Conservation (phyloP, 139 green algal species). For the Chlorella sorokiniana region DNA sequence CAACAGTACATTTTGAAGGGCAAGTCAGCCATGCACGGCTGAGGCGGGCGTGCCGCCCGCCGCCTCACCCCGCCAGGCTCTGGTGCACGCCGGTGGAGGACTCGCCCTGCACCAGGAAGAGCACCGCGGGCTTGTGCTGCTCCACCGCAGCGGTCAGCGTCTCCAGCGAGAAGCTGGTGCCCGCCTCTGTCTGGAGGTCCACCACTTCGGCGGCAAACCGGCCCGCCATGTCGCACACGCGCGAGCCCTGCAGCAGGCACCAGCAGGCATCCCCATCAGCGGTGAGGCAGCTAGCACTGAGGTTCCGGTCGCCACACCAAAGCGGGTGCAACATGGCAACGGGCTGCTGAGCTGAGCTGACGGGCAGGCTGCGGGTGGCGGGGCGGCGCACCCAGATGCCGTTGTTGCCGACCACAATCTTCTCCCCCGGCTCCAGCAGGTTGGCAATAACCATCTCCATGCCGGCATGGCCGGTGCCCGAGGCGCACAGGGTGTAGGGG, state of each 20-base stretch:
- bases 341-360: too few species aligned
- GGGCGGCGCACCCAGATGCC: conserved; percentile 78
- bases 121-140: conserved; percentile 80
- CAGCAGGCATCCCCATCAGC: background rate
- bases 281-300: background rate
- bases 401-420: conserved; percentile 78
- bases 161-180: conserved; percentile 72
- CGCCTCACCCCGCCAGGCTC: conserved; percentile 60
- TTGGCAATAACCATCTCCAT: conserved; percentile 94
- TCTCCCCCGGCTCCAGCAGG: conserved; percentile 91
- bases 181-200: conserved; percentile 56
- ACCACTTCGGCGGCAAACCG: conserved; percentile 72
- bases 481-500: conserved; percentile 83
- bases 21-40: too few species aligned
- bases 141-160: conserved; percentile 65
- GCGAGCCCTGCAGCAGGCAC: conserved; percentile 53
- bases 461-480: conserved; percentile 69
- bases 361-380: background rate
- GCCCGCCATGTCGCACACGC: conserved; percentile 81
- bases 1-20: background rate
- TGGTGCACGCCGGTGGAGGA: conserved; percentile 86
- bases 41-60: background rate
- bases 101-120: conserved; percentile 92
- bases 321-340: too few species aligned
- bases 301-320: too few species aligned